These are phyloP conservation scores for Nicotiana tabacum DNA, from an alignment of 257 asterid genomes.

Conservation along the genomic window DNA sequence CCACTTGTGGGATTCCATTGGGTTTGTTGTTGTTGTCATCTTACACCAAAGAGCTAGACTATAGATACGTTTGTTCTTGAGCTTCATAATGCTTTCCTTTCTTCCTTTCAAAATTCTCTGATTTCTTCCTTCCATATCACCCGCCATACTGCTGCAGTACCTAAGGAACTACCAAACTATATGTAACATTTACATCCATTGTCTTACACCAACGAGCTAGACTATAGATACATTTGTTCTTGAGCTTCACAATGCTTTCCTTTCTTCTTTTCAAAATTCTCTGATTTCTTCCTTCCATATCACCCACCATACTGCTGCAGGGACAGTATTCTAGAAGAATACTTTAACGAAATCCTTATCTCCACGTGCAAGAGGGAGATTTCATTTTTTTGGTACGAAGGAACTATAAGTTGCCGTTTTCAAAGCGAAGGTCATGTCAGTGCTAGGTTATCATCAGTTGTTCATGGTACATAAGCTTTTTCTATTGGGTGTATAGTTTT, in stretches of 20 bases:
- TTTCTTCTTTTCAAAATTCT: not conserved
- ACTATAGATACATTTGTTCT: no score
- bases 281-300: not conserved
- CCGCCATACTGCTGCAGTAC: not conserved
- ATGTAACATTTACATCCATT: not conserved
- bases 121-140: not conserved
- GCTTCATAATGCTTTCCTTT: not conserved
- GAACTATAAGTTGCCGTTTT: not conserved
- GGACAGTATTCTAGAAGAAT: not conserved
- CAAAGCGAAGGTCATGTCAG: not conserved
- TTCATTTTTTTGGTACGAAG: not conserved
- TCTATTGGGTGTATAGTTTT: not conserved
- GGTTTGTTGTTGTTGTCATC: not conserved
- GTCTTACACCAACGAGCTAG: not conserved
- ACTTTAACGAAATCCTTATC: not conserved
- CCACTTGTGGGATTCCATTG: no score
- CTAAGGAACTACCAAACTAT: not conserved
- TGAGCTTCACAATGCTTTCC: no score
- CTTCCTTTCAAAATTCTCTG: not conserved
- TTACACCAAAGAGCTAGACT: not conserved
- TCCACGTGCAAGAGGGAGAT: not conserved
- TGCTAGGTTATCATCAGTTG: not conserved
- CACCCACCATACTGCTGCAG: slow-evolving; percentile 1
- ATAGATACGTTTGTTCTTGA: not conserved
- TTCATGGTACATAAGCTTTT: not conserved